Evolutionary conservation across 495 filamentous ascomycete species (phyloP), one percentile per base, ranked within the genome.

Genomic region (Polyplosphaeria fusca): DNA sequence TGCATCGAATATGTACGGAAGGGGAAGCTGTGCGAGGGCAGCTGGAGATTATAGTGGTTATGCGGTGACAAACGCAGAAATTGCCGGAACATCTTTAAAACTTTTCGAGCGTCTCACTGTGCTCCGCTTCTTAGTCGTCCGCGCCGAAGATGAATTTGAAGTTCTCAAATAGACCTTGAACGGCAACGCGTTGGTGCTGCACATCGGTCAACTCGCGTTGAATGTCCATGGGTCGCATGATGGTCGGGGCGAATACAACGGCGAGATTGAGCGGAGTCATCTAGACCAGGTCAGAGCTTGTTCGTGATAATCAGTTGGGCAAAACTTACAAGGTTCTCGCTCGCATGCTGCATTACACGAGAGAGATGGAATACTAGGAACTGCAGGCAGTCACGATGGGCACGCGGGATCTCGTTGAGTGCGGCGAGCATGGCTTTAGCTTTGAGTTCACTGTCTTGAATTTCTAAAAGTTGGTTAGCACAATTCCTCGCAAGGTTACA

Each of bases 231-330:
- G 95, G 89, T 47, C 93, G 79, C 86, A 99, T 93, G 56, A 99
- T 90, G 5, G 94, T 99, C 22, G 94, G 94, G 23, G 94, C 94
- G 65, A 99, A 99, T 24, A 99, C 94, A 52, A 99, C 94, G 4
- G 94, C 89, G 32, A 97, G 75, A 63, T 99, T 99, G 68, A 88
- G 84, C 30, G 92, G 87, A 18, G 88, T 93, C 94, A 99, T 99
- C 71, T 72, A 41, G n/a, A 9, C 45, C 7, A 19, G n/a, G 38
- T 54, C 35, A 43, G 3, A 12, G 39, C 30, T 43, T 20, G n/a
- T 35, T 1, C 7, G 46, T 12, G 37, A 14, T n/a, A 35, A 9
- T 13, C 16, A 14, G 16, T 24, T 4, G 26, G 12, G 32, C 11
- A 58, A 9, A 20, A 67, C 79, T 43, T 71, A 83, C 80, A 63